A percentile compares a stretch with the other conserved stretches of the same genome.
Evolutionary conservation across 805 yeast species (phyloP).

Genomic region (Starmerella vitae): DNA sequence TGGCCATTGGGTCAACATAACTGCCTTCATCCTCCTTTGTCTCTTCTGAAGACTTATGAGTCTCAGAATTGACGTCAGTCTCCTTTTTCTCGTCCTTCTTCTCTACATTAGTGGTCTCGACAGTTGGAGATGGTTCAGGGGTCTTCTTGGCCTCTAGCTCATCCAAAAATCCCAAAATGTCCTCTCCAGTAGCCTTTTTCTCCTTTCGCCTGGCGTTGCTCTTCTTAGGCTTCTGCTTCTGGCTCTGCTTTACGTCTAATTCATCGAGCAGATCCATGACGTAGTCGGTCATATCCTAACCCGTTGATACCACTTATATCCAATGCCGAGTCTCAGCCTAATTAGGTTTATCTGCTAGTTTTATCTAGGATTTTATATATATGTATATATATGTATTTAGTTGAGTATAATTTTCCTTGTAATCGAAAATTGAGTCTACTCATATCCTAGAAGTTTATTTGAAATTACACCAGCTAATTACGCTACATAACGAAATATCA

Average conservation of each 20-base stretch:
- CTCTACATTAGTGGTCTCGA: not conserved
- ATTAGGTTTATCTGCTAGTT: no score
- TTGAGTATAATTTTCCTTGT: no score
- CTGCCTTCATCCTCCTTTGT: constrained; percentile 1
- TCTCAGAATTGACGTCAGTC: not conserved
- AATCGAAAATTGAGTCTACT: no score
- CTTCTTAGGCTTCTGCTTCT: constrained; percentile 18
- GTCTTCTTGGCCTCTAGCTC: constrained; percentile 21
- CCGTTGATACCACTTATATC: no score
- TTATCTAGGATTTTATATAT: no score
- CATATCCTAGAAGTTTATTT: no score
- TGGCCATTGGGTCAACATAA: constrained; percentile 24
- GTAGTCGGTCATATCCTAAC: no score
- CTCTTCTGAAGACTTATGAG: not conserved
- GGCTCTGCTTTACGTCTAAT: constrained; percentile 22
- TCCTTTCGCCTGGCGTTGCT: constrained; percentile 15
- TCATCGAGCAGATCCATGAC: constrained; percentile 32
- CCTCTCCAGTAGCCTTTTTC: constrained; percentile 29
- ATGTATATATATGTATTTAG: no score
- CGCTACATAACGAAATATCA: no score
- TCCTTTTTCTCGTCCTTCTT: not conserved
- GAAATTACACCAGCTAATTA: no score
- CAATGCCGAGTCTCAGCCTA: no score
- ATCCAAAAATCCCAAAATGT: constrained; percentile 32
- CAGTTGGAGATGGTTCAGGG: not conserved